A percentile compares a stretch with the other conserved stretches of the same genome.
Evolutionary conservation across 768 basidiomycete genomes (phyloP).

Genomic region (Naematelia encephala): DNA sequence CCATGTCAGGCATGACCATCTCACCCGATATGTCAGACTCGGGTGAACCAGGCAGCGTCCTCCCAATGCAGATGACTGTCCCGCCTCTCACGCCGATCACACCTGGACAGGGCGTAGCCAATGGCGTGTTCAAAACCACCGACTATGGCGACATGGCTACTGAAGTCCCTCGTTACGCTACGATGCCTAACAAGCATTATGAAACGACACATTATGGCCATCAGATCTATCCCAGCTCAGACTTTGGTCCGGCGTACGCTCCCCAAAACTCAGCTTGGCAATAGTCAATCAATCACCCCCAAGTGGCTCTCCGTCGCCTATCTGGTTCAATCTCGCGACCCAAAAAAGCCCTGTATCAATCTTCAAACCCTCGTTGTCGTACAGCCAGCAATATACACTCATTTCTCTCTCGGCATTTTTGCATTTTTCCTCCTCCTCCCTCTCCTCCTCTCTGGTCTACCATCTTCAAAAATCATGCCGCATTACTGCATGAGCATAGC

Average conservation of each 20-base stretch:
- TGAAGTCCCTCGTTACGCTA: conserved; percentile 21
- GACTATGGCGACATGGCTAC: conserved; percentile 21
- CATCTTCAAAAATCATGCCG: too few species aligned
- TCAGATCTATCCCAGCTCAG: conserved; percentile 1
- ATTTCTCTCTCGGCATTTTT: too few species aligned
- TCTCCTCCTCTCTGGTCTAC: too few species aligned
- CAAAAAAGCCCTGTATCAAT: too few species aligned
- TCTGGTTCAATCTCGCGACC: too few species aligned
- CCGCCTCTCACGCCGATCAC: conserved; percentile 41
- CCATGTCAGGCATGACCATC: conserved; percentile 41
- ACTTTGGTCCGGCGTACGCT: conserved; percentile 4
- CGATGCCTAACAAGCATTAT: conserved; percentile 42
- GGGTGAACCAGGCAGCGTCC: conserved; percentile 9
- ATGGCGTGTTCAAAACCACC: conserved; percentile 27
- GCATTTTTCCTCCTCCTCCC: too few species aligned
- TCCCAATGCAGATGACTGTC: conserved; percentile 21
- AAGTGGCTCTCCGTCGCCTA: neutral
- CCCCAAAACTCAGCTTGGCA: neutral
- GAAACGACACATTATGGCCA: conserved; percentile 2
- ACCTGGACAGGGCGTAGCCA: conserved; percentile 5
- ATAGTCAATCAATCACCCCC: neutral
- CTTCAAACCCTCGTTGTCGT: too few species aligned
- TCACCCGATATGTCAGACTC: conserved; percentile 40
- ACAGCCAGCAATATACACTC: too few species aligned
- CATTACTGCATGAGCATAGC: too few species aligned